Evolutionary conservation across 805 yeast genomes (phyloP), one percentile per base, ranked within the genome.

Genomic region (Zygotorulaspora danielsina): DNA sequence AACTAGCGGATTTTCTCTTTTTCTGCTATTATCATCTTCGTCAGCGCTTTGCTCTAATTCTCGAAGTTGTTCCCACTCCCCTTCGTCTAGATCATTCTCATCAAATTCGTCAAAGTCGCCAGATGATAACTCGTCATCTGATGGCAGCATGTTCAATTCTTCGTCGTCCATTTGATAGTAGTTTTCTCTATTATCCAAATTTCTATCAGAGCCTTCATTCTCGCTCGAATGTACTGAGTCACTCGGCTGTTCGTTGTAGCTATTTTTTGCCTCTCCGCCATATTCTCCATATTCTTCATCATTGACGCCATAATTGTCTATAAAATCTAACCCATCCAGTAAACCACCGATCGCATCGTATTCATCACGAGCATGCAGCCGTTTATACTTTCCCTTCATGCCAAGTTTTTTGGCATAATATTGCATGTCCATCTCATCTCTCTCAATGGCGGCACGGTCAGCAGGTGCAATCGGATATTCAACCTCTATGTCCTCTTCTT

Each of bases 371-470:
- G 67, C 67, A 30, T 38, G 59, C 46, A 73, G 74, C 26, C 70
- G 63, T 33, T 81, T 66, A 11, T 68, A 69, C 39, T 70, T 72
- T 0, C 78, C 75, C 47, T 78, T 78, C 50, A 84, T 59, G 1
- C 94, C 94, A 7, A 89, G 67, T 53, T 84, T 81, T 46, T 81
- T 82, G 3, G 96, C 89, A 59, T 87, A 89, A 55, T 81, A 86
- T 30, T 73, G 77, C 64, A 84, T 79, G 38, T 89, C 95, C 41
- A 76, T 80, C 43, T 85, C 94, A 49, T 84, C 94, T 46, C 73
- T 70, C 34, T 66, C 64, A 49, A 75, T 54, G 22, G 72, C 62
- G 5, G 73, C 75, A 25, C 68, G 67, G 25, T 78, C 79, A 3
- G 70, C 69, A 2, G 75, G 66, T 5, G 69, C 61, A 48, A 52